Evolutionary conservation across 139 green algal species (phyloP).

Genomic region (Chlorella sp.): DNA sequence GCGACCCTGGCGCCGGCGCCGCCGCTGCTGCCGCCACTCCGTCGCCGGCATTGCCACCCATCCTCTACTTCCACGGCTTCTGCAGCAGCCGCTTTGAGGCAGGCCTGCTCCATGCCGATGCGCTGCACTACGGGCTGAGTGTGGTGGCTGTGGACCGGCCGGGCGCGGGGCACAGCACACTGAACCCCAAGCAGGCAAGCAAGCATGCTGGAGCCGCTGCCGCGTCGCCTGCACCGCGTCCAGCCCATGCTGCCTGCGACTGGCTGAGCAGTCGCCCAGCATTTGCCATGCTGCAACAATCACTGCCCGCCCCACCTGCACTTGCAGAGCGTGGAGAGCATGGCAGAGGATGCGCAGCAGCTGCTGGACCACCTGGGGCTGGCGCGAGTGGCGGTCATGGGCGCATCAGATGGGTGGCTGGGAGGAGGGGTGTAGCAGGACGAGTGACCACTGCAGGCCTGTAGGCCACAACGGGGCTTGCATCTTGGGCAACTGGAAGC

Average conservation of each 20-base stretch:
- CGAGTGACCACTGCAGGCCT: too few species aligned
- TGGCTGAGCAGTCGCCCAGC: too few species aligned
- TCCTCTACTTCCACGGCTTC: conserved; percentile 37
- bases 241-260: too few species aligned
- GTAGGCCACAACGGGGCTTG: too few species aligned
- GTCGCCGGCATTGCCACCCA: background rate
- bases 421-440: too few species aligned
- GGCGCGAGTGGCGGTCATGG: background rate
- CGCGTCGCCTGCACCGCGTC: too few species aligned
- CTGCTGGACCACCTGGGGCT: conserved; percentile 25
- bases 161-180: conserved; percentile 7
- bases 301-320: too few species aligned
- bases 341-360: conserved; percentile 2
- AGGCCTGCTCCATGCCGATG: background rate
- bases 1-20: background rate
- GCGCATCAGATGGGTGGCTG: background rate
- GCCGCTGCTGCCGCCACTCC: background rate
- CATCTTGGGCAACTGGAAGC: too few species aligned
- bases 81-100: conserved; percentile 7
- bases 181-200: background rate
- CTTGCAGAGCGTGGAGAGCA: background rate
- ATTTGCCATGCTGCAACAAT: too few species aligned
- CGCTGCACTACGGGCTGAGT: background rate
- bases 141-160: conserved; percentile 36
- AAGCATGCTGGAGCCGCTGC: too few species aligned